These are phyloP conservation scores for Dothidotthia symphoricarpi DNA, from an alignment of 2,329 filamentous ascomycete genomes.

Conservation along the genomic window DNA sequence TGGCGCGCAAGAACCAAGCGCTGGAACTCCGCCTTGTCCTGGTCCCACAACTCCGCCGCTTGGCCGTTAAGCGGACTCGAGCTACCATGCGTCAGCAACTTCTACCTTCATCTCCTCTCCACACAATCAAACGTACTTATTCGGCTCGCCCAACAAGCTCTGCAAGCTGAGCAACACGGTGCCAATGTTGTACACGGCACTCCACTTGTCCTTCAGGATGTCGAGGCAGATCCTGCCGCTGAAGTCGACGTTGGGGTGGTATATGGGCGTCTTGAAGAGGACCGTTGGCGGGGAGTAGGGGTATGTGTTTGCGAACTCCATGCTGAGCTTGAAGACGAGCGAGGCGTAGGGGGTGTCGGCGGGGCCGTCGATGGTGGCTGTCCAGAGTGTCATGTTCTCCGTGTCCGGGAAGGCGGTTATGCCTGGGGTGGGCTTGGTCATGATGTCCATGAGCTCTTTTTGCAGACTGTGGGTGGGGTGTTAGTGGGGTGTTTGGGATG, in stretches of 20 bases:
- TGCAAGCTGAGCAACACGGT: slow-evolving; percentile 91
- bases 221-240: slow-evolving; percentile 95
- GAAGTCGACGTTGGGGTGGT: slow-evolving; percentile 98
- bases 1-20: slow-evolving; percentile 64
- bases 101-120: slow-evolving; percentile 1
- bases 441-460: slow-evolving; percentile 96
- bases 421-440: slow-evolving; percentile 90
- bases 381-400: slow-evolving; percentile 82
- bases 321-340: slow-evolving; percentile 86
- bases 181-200: slow-evolving; percentile 93
- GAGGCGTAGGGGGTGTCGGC: slow-evolving; percentile 86
- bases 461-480: slow-evolving; percentile 67
- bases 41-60: slow-evolving; percentile 94
- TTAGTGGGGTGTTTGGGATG: slow-evolving; percentile 6
- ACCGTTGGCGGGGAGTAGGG: slow-evolving; percentile 89
- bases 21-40: slow-evolving; percentile 83
- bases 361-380: slow-evolving; percentile 88
- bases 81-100: slow-evolving; percentile 49
- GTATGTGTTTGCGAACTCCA: slow-evolving; percentile 88
- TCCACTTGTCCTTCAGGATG: slow-evolving; percentile 99
- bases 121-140: slow-evolving; percentile 69
- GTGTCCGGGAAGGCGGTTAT: slow-evolving; percentile 94
- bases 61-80: slow-evolving; percentile 93
- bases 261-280: slow-evolving; percentile 97
- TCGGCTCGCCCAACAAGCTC: slow-evolving; percentile 92